Evolutionary conservation across 176 grass and related monocot genomes (phyloP), one percentile per base, ranked within the genome.

Genomic region (Cenchrus purpureus): DNA sequence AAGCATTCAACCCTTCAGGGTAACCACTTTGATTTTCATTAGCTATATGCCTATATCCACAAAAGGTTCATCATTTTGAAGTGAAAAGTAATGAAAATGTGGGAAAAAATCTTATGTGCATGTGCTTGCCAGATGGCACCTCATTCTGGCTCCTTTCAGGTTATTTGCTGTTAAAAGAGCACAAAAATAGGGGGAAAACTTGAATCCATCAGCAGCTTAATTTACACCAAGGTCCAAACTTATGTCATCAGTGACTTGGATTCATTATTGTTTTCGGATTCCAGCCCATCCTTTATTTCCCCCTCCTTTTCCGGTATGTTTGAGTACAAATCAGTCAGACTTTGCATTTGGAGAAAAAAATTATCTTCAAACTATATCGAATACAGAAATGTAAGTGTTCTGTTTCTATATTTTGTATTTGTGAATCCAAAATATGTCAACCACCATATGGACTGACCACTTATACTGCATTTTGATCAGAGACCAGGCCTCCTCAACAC

Each of bases 381-480:
- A 4, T 40, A 40, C 37, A 57, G 55, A 57, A 57, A 57, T 57
- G 54, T 57, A 57, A 57, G 7, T 57, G 17, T 57, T 20, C 55
- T 57, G 7, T 20, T 8, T 20, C 55, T 57, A 0, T 57, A 20
- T 57, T 20, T 57, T 19, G 17, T 20, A 57, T 57, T 8, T 57
- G 51, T 13, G 59, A 61, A 69, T 44, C 52, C 15, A 43, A 77
- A 87, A 61, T 16, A 6, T 60, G 12, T 42, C 63, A 20, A 14
- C 45, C 54, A 16, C 12, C 5, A 78, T 63, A 78, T 64, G 15
- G 31, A 17, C 22, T 2, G 64, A 79, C n/a, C 17, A 50, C 11
- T 46, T 82, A 2, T 80, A 66, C 34, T 42, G 13, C 68, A 80
- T 88, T 81, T 88, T 54, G 0, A 10, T 68, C 84, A 77, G 20